Conservation (phyloP, 768 basidiomycete species). For the Pisolithus orientalis region DNA sequence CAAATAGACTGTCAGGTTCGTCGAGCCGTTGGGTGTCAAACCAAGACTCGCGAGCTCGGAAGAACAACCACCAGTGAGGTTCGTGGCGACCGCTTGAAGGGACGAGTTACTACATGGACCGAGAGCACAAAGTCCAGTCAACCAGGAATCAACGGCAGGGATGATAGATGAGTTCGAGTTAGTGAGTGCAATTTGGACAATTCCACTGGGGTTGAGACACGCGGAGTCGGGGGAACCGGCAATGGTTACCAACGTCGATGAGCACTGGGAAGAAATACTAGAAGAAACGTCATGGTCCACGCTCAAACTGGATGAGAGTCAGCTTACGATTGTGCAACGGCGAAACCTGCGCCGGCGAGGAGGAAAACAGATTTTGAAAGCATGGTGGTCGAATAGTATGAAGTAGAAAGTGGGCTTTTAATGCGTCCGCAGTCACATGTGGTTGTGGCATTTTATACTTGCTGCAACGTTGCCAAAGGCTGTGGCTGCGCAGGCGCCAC, state of each 20-base stretch:
- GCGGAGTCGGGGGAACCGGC: constrained; percentile 30
- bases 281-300: constrained; percentile 8
- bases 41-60: constrained; percentile 30
- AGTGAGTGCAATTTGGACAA: constrained; percentile 22
- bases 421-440: background rate
- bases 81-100: constrained; percentile 46
- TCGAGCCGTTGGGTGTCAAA: constrained; percentile 8
- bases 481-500: no score
- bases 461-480: no score
- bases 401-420: background rate
- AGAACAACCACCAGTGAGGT: constrained; percentile 47
- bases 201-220: constrained; percentile 35
- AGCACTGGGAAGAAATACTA: constrained; percentile 46
- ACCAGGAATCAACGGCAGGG: constrained; percentile 51
- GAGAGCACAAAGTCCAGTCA: constrained; percentile 47
- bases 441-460: background rate
- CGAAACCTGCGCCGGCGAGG: constrained; percentile 29
- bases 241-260: constrained; percentile 38
- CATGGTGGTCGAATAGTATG: constrained; percentile 11
- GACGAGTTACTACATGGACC: constrained; percentile 55
- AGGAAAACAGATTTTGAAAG: constrained; percentile 20
- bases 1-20: constrained; percentile 32
- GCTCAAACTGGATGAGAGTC: background rate
- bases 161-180: constrained; percentile 30
- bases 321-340: constrained; percentile 41